Evolutionary conservation across 108 stramenopile genomes (phyloP).

Genomic region (Halocafeteria seosinensis): DNA sequence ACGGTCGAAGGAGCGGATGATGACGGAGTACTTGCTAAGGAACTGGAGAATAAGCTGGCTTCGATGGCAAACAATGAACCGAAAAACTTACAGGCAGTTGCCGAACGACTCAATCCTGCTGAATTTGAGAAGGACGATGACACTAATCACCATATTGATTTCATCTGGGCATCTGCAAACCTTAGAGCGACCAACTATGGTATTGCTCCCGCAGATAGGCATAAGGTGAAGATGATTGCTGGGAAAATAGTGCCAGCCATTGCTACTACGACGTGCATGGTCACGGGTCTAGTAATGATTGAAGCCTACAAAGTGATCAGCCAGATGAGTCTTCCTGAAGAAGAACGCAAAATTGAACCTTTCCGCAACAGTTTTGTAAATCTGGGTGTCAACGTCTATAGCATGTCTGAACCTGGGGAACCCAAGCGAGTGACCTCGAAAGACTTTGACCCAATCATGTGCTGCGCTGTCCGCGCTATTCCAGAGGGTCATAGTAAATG

Average conservation of each 20-base stretch:
- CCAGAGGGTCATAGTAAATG: conserved; percentile 71
- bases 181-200: conserved; percentile 22
- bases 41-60: background rate
- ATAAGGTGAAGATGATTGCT: conserved; percentile 44
- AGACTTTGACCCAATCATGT: conserved; percentile 11
- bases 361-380: conserved; percentile 6
- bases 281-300: conserved; percentile 40
- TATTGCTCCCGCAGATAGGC: conserved; percentile 29
- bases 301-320: conserved; percentile 39
- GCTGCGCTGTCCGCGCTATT: conserved; percentile 2
- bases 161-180: conserved; percentile 32
- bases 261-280: conserved; percentile 42
- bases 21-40: background rate
- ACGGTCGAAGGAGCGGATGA: conserved; percentile 11
- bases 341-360: conserved; percentile 8
- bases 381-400: conserved; percentile 9
- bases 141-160: conserved; percentile 41
- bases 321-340: background rate
- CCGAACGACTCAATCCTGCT: conserved; percentile 11
- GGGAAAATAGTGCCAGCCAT: conserved; percentile 50
- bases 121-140: conserved; percentile 47
- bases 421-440: background rate
- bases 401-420: conserved; percentile 6
- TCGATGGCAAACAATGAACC: conserved; percentile 14
- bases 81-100: background rate